phyloP scores from a whole-genome alignment of 345 rosid genomes.

The Moringa oleifera region DNA sequence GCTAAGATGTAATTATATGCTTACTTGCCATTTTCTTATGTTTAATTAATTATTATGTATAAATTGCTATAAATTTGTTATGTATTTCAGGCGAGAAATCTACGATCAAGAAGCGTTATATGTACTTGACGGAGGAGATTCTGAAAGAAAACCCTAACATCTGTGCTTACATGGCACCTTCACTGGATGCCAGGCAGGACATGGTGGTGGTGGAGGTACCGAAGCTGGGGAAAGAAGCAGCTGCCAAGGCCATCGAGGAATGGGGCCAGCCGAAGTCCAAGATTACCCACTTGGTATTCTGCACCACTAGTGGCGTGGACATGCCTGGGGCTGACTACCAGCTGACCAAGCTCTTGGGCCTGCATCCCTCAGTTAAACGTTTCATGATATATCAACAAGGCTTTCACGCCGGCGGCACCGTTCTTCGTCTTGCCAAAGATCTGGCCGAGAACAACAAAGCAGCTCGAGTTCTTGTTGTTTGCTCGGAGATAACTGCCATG shows the following conservation, averaged over 20 bases:
- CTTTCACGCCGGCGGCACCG: constrained; percentile 42
- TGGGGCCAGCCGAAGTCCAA: constrained; percentile 59
- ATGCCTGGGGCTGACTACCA: constrained; percentile 62
- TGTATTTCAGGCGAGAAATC: constrained; percentile 51
- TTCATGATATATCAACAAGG: constrained; percentile 59
- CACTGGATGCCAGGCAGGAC: constrained; percentile 41
- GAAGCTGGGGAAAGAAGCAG: constrained; percentile 47
- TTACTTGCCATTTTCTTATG: too few species aligned
- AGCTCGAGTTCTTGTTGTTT: constrained; percentile 44
- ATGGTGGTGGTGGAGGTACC: constrained; percentile 44
- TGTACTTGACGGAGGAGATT: constrained; percentile 40
- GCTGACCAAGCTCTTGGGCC: constrained; percentile 53
- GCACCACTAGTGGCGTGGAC: constrained; percentile 51
- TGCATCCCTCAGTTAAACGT: constrained; percentile 45
- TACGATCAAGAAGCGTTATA: constrained; percentile 37
- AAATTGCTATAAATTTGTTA: too few species aligned
- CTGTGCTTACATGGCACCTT: constrained; percentile 37
- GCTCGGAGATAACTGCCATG: constrained; percentile 30
- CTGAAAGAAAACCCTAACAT: constrained; percentile 34
- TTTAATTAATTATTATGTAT: too few species aligned
- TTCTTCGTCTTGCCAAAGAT: constrained; percentile 51
- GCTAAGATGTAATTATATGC: too few species aligned
- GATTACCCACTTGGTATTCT: constrained; percentile 51
- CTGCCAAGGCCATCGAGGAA: constrained; percentile 40
- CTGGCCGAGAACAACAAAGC: constrained; percentile 51